These are phyloP conservation scores for Aspergillus ochraceus DNA, from an alignment of 2,329 filamentous ascomycete species.

Conservation along the genomic window DNA sequence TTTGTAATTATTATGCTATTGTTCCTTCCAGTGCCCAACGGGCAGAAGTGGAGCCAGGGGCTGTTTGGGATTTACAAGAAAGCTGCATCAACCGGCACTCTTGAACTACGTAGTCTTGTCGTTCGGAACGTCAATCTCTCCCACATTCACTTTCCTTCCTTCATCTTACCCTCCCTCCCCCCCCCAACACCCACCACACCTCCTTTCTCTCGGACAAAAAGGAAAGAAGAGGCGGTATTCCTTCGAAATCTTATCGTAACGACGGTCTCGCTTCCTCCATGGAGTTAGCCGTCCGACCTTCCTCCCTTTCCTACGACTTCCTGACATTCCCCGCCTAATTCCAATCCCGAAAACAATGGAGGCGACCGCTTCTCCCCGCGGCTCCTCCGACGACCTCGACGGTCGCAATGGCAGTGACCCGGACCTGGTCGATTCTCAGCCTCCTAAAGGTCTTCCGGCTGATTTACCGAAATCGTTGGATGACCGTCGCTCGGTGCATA, in stretches of 20 bases:
- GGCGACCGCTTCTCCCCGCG: conserved; percentile 31
- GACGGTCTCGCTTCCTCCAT: conserved; percentile 16
- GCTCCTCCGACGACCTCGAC: conserved; percentile 31
- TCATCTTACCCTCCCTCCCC: background rate
- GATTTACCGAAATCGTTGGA: conserved; percentile 91
- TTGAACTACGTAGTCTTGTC: conserved; percentile 4
- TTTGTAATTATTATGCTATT: background rate
- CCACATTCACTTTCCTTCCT: conserved; percentile 9
- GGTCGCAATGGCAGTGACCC: conserved; percentile 17
- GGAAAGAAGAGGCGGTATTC: conserved; percentile 8
- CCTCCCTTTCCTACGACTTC: conserved; percentile 14
- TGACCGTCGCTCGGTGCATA: conserved; percentile 72
- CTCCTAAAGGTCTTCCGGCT: conserved; percentile 61
- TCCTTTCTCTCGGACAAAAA: background rate
- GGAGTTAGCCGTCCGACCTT: conserved; percentile 19
- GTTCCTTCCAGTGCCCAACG: conserved; percentile 1
- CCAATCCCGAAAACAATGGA: conserved; percentile 31
- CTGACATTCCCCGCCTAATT: conserved; percentile 9
- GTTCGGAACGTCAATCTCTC: conserved; percentile 3
- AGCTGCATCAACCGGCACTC: conserved; percentile 1
- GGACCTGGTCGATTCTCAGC: conserved; percentile 20
- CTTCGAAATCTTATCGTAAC: conserved; percentile 2
- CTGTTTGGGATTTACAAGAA: background rate
- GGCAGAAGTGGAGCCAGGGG: background rate
- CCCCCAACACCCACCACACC: background rate